Percentiles rank a stretch among this genome's conserved stretches.
These are phyloP conservation scores for Globisporangium recalcitrans DNA, from an alignment of 352 stramenopile species.

Conservation along the genomic window DNA sequence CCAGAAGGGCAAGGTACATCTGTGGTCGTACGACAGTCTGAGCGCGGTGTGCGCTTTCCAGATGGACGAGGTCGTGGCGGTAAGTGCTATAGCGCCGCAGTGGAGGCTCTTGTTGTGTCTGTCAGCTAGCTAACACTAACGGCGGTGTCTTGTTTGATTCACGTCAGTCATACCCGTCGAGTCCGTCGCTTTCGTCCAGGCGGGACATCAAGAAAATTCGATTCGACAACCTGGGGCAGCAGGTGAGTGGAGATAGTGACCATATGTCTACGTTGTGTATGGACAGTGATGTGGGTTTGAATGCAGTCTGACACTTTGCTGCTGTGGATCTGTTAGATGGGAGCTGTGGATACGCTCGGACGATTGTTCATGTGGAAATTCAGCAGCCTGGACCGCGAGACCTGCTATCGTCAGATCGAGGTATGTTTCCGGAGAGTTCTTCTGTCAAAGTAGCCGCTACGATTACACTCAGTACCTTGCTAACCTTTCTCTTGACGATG, in stretches of 20 bases:
- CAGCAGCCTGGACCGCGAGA: constrained; percentile 51
- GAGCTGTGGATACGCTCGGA: constrained; percentile 62
- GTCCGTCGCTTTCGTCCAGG: constrained; percentile 46
- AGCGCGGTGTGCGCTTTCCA: constrained; percentile 65
- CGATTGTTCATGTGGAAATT: constrained; percentile 84
- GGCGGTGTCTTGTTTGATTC: not conserved
- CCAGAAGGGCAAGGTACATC: constrained; percentile 70
- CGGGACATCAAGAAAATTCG: constrained; percentile 71
- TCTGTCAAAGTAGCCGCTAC: not conserved
- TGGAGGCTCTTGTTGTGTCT: too few species aligned
- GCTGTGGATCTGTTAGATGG: constrained; percentile 40
- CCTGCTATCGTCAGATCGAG: constrained; percentile 66
- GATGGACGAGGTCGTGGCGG: constrained; percentile 55
- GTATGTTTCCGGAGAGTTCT: constrained; percentile 14
- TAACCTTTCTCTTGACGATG: not conserved
- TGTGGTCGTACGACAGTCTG: constrained; percentile 83
- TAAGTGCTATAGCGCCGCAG: too few species aligned
- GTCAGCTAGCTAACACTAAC: not conserved
- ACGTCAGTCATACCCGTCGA: constrained; percentile 50
- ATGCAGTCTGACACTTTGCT: not conserved
- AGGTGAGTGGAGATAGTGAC: constrained; percentile 28
- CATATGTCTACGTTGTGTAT: not conserved
- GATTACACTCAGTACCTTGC: not conserved
- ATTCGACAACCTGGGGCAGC: constrained; percentile 76
- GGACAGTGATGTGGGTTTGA: too few species aligned